A percentile compares a stretch with the other conserved stretches of the same genome.
These are phyloP conservation scores for Cordyceps fumosorosea DNA, from an alignment of 2,329 filamentous ascomycete species.

Conservation along the genomic window DNA sequence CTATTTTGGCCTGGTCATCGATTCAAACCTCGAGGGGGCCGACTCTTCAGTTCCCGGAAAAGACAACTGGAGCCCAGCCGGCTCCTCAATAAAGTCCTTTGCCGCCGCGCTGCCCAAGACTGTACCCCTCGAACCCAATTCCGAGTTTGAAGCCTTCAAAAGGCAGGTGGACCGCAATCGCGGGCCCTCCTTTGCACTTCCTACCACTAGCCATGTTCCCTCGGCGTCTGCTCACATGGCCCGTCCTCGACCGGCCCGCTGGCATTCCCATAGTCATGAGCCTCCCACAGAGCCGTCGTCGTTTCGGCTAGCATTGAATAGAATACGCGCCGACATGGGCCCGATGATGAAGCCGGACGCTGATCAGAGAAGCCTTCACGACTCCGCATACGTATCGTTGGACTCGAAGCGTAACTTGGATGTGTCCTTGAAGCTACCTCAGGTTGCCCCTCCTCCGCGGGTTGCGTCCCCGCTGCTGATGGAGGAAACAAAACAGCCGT, in stretches of 20 bases:
- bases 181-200: conserved; percentile 39
- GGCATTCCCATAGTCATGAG: conserved; percentile 36
- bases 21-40: conserved; percentile 52
- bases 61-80: conserved; percentile 69
- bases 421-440: conserved; percentile 36
- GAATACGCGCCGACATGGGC: conserved; percentile 5
- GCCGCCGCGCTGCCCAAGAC: conserved; percentile 61
- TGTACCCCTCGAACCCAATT: conserved; percentile 66
- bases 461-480: conserved; percentile 33
- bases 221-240: conserved; percentile 22
- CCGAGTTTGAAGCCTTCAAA: conserved; percentile 75
- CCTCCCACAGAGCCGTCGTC: not conserved
- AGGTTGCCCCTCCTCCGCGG: conserved; percentile 36
- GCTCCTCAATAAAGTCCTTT: conserved; percentile 65
- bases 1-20: conserved; percentile 75
- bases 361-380: conserved; percentile 39
- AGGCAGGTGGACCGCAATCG: conserved; percentile 63
- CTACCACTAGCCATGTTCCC: conserved; percentile 34
- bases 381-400: conserved; percentile 49
- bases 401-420: conserved; percentile 49
- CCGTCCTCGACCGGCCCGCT: conserved; percentile 39
- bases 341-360: conserved; percentile 16
- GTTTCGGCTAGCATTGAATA: conserved; percentile 9
- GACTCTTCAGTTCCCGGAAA: conserved; percentile 58
- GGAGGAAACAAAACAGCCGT: conserved; percentile 18